phyloP scores from a whole-genome alignment of 148 eudicot genomes.

The Fagopyrum tataricum region DNA sequence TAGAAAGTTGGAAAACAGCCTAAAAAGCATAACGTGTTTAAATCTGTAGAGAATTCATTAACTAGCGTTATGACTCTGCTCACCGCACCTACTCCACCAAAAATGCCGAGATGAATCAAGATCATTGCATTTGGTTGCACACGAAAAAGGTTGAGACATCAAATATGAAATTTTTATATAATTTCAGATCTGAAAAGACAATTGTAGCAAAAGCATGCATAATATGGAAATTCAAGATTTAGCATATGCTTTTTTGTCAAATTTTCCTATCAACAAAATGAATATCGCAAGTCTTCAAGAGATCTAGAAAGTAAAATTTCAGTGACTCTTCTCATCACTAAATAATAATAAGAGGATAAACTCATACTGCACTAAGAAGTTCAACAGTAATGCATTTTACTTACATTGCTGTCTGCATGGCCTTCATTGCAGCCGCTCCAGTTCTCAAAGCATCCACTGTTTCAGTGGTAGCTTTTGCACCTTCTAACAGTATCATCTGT shows the following conservation, averaged over 20 bases:
- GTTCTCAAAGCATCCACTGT: slow-evolving; percentile 56
- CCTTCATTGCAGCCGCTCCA: slow-evolving; percentile 63
- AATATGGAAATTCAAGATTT: neutral
- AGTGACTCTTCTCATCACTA: neutral
- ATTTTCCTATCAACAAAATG: neutral
- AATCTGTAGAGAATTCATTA: neutral
- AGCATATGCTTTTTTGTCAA: neutral
- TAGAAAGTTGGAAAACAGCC: neutral
- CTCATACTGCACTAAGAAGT: neutral
- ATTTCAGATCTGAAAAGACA: neutral
- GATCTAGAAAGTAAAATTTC: neutral
- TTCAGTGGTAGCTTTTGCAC: slow-evolving; percentile 58
- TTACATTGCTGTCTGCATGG: slow-evolving; percentile 56
- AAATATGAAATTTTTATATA: neutral
- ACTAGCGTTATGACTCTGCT: neutral
- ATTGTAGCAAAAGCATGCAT: neutral
- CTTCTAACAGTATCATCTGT: slow-evolving; percentile 57
- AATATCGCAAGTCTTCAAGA: neutral
- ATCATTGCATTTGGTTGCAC: neutral
- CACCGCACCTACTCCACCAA: neutral
- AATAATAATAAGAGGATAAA: neutral
- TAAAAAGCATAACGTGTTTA: neutral
- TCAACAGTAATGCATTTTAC: slow-evolving; percentile 19
- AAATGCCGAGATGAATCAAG: neutral
- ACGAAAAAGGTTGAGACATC: neutral